phyloP scores from a whole-genome alignment of 1,284 basidiomycete species.

The Apiotrichum porosum region DNA sequence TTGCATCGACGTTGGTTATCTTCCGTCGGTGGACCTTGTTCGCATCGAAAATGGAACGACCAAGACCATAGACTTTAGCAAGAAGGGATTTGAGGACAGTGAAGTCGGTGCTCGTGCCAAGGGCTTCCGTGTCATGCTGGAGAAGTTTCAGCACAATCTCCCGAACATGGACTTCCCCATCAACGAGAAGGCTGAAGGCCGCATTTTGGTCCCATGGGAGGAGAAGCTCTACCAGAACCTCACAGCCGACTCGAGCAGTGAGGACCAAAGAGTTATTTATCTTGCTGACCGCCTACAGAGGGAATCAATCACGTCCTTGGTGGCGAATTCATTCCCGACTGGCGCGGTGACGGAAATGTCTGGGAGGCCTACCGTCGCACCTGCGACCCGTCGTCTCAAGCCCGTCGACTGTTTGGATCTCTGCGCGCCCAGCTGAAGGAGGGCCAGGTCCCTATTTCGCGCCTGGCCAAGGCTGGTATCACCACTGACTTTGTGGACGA shows the following conservation, averaged over 20 bases:
- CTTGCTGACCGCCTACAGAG: conserved; percentile 42
- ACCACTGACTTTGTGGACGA: conserved; percentile 49
- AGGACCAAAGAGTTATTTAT: background rate
- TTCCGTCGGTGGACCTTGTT: conserved; percentile 79
- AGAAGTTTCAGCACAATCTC: conserved; percentile 65
- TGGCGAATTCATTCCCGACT: conserved; percentile 71
- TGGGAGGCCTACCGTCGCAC: conserved; percentile 91
- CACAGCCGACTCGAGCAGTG: conserved; percentile 52
- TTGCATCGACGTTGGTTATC: conserved; percentile 66
- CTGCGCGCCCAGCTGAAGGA: conserved; percentile 54
- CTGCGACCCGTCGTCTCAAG: conserved; percentile 70
- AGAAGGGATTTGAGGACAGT: conserved; percentile 58
- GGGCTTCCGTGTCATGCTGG: conserved; percentile 69
- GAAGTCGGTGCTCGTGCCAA: conserved; percentile 71
- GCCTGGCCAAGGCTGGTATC: conserved; percentile 47
- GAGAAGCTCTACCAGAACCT: conserved; percentile 64
- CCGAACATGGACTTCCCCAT: conserved; percentile 88
- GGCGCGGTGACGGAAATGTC: conserved; percentile 73
- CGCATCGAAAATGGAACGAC: conserved; percentile 64
- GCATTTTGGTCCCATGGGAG: conserved; percentile 85
- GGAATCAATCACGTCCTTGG: conserved; percentile 61
- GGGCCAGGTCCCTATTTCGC: conserved; percentile 47
- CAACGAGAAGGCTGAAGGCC: conserved; percentile 85
- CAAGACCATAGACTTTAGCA: conserved; percentile 60
- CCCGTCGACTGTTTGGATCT: conserved; percentile 74